Evolutionary conservation across 805 yeast genomes (phyloP).

Genomic region (Nakazawaea siamensis): DNA sequence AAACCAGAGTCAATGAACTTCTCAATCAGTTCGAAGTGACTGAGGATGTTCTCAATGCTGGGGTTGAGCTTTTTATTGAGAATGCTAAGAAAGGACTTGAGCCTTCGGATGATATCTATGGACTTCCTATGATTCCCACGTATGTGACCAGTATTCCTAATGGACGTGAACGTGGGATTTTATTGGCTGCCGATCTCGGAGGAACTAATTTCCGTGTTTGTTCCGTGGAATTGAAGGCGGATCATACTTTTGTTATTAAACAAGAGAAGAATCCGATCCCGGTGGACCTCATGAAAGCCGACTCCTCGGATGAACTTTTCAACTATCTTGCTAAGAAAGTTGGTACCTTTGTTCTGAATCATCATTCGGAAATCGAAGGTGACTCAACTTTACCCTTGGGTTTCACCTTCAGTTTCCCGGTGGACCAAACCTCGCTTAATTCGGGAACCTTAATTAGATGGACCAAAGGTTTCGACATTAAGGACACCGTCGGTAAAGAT

Average conservation of each 20-base stretch:
- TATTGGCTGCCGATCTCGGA: conserved; percentile 89
- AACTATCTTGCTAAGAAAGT: conserved; percentile 68
- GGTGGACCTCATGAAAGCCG: conserved; percentile 58
- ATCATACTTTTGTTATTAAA: conserved; percentile 67
- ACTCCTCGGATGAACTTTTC: conserved; percentile 60
- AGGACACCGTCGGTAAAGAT: conserved; percentile 80
- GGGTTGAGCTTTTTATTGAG: conserved; percentile 48
- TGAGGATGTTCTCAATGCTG: conserved; percentile 32
- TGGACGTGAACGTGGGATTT: conserved; percentile 78
- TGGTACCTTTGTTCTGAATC: conserved; percentile 51
- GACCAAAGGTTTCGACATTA: conserved; percentile 92
- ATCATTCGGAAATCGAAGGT: conserved; percentile 42
- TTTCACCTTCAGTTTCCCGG: conserved; percentile 92
- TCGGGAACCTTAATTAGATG: conserved; percentile 83
- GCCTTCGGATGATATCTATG: conserved; percentile 30
- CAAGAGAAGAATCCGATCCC: conserved; percentile 81
- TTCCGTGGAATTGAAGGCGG: conserved; percentile 70
- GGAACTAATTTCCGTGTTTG: conserved; percentile 96
- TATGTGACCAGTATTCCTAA: conserved; percentile 78
- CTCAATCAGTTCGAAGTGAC: conserved; percentile 32
- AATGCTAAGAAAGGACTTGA: conserved; percentile 55
- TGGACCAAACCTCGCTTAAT: conserved; percentile 72
- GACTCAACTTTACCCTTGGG: conserved; percentile 57
- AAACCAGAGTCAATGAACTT: conserved; percentile 23
- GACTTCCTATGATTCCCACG: conserved; percentile 89